Base-by-base conservation (phyloP, 306 rosid species). In the Vicia faba region DNA sequence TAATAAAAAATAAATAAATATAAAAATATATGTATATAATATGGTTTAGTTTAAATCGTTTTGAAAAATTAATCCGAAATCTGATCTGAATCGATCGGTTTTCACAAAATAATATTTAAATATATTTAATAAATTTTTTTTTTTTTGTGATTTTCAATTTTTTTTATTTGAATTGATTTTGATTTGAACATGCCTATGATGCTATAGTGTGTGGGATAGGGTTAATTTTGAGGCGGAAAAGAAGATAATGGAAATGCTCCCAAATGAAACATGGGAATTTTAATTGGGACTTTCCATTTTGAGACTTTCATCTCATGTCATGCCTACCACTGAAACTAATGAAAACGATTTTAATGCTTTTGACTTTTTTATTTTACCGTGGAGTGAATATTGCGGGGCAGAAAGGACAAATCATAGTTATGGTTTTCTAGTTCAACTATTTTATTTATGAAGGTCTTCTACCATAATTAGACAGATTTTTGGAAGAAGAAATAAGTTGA, bases 121-220 rank as follows among this genome's bases (percentile, higher is more conserved):
- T n/a, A n/a, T n/a, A n/a, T n/a, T n/a, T n/a, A n/a, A n/a, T n/a
- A n/a, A n/a, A n/a, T n/a, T n/a, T n/a, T n/a, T n/a, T n/a, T n/a
- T n/a, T n/a, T n/a, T n/a, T n/a, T n/a, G n/a, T n/a, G n/a, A n/a
- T n/a, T n/a, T n/a, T n/a, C n/a, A n/a, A n/a, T n/a, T n/a, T n/a
- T n/a, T n/a, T n/a, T n/a, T n/a, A n/a, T n/a, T n/a, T n/a, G n/a
- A n/a, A n/a, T n/a, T n/a, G n/a, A n/a, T n/a, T n/a, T n/a, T n/a
- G n/a, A n/a, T n/a, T n/a, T n/a, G n/a, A n/a, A n/a, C n/a, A n/a
- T n/a, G n/a, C n/a, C n/a, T n/a, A n/a, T n/a, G n/a, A n/a, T n/a
- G n/a, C n/a, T n/a, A n/a, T n/a, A n/a, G 62, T 1, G 80, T 59
- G 83, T 79, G 70, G 31, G 38, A 3, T n/a, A 23, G 2, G 65